phyloP scores from a whole-genome alignment of 208 protist genomes.

The Porcisia hertigi region DNA sequence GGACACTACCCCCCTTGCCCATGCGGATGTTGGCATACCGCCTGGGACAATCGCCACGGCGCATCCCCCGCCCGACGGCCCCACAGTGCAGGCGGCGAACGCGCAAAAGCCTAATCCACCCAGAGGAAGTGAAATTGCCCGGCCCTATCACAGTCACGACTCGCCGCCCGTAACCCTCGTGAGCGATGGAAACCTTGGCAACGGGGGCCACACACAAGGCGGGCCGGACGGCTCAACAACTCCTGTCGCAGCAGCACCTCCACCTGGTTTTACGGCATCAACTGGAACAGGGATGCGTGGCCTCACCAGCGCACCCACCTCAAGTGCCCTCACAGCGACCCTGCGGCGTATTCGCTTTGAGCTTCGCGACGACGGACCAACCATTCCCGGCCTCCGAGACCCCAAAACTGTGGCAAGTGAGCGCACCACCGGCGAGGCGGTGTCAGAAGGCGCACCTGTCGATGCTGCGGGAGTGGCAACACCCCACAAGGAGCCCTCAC shows the following conservation, averaged over 20 bases:
- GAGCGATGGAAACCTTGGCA: background rate
- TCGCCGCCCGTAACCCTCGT: slow-evolving; percentile 1
- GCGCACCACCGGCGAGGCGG: slow-evolving; percentile 4
- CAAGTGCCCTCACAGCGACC: slow-evolving; percentile 39
- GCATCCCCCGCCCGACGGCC: background rate
- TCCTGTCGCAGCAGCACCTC: background rate
- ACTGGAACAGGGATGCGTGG: slow-evolving; percentile 7
- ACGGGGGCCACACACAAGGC: background rate
- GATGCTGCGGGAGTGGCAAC: background rate
- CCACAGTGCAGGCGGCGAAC: background rate
- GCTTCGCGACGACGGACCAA: slow-evolving; percentile 55
- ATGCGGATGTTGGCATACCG: background rate
- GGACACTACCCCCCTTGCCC: background rate
- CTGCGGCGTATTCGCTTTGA: slow-evolving; percentile 76
- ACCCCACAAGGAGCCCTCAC: background rate
- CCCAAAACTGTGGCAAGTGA: slow-evolving; percentile 14
- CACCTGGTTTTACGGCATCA: slow-evolving; percentile 7
- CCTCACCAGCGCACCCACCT: slow-evolving; percentile 11
- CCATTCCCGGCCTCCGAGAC: slow-evolving; percentile 34
- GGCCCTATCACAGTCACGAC: background rate
- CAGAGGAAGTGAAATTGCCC: background rate
- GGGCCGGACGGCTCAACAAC: slow-evolving; percentile 4
- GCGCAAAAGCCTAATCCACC: background rate
- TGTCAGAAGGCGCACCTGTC: background rate
- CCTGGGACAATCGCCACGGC: background rate